These are phyloP conservation scores for Dioszegia aurantiaca DNA, from an alignment of 768 basidiomycete genomes.

Conservation along the genomic window DNA sequence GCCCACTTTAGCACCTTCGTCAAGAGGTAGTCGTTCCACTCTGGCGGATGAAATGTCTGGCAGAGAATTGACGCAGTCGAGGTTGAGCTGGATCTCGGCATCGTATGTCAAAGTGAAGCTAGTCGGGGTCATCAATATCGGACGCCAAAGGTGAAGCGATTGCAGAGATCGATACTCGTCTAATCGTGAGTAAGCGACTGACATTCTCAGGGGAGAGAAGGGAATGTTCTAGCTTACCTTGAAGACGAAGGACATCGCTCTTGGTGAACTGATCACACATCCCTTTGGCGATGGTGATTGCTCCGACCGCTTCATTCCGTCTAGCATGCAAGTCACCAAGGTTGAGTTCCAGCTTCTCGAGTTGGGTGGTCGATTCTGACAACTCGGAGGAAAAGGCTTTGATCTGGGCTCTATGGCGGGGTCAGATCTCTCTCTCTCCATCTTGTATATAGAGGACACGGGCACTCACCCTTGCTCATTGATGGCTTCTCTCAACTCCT, in stretches of 20 bases:
- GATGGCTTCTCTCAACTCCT: background rate
- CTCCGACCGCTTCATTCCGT: slow-evolving; percentile 31
- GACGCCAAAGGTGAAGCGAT: slow-evolving; percentile 43
- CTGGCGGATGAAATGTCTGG: slow-evolving; percentile 23
- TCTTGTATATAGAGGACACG: no score
- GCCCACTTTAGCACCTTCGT: slow-evolving; percentile 9
- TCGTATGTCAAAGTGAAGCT: slow-evolving; percentile 30
- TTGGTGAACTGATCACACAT: slow-evolving; percentile 50
- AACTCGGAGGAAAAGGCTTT: slow-evolving; percentile 43
- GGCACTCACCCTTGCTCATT: slow-evolving; percentile 2
- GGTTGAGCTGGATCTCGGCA: slow-evolving; percentile 31
- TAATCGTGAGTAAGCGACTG: slow-evolving; percentile 10
- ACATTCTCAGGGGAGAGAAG: background rate
- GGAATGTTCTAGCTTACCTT: no score
- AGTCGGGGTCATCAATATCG: slow-evolving; percentile 16
- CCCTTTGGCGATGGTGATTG: slow-evolving; percentile 43
- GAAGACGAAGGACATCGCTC: slow-evolving; percentile 42
- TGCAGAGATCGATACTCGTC: slow-evolving; percentile 49
- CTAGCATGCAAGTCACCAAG: slow-evolving; percentile 37
- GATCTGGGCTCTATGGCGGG: slow-evolving; percentile 41
- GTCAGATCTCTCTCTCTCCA: background rate
- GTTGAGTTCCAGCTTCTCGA: slow-evolving; percentile 40
- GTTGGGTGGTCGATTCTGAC: slow-evolving; percentile 38
- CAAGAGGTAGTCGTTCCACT: slow-evolving; percentile 25
- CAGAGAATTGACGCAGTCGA: slow-evolving; percentile 25